phyloP scores from a whole-genome alignment of 805 yeast species.

The Sugiyamaella valdiviana region DNA sequence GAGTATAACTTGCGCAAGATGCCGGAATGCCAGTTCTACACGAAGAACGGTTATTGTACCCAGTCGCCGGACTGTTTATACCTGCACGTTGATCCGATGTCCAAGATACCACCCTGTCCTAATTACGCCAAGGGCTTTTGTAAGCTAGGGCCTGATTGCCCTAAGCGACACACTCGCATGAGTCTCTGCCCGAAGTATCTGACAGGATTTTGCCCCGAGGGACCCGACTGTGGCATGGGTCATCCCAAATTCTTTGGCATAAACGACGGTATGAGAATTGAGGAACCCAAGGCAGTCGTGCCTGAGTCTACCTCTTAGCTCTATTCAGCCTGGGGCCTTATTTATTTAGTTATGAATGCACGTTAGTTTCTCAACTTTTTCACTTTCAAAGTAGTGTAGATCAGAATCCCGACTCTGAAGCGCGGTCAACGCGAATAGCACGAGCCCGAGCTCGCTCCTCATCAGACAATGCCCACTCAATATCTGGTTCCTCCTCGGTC shows the following conservation, averaged over 20 bases:
- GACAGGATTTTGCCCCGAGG: conserved; percentile 91
- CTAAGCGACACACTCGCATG: conserved; percentile 70
- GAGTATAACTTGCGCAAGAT: conserved; percentile 89
- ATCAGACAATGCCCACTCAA: conserved; percentile 72
- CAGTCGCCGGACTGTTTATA: conserved; percentile 93
- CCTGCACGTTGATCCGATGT: conserved; percentile 82
- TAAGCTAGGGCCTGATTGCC: conserved; percentile 82
- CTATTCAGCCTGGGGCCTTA: neutral
- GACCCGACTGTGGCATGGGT: conserved; percentile 65
- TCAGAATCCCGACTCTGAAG: neutral
- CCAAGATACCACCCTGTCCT: conserved; percentile 81
- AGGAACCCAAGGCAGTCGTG: conserved; percentile 2
- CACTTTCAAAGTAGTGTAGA: neutral
- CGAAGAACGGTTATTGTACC: conserved; percentile 65
- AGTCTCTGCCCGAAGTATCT: conserved; percentile 71
- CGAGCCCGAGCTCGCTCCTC: conserved; percentile 47
- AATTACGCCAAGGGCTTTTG: conserved; percentile 87
- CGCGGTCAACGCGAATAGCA: conserved; percentile 19
- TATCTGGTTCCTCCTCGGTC: conserved; percentile 44
- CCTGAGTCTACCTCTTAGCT: neutral
- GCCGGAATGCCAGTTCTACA: conserved; percentile 92
- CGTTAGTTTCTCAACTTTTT: neutral
- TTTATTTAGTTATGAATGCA: neutral
- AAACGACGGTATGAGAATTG: conserved; percentile 14
- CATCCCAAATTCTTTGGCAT: conserved; percentile 66